Evolutionary conservation across 2,329 filamentous ascomycete genomes (phyloP).

Genomic region (Geosmithia putterillii): DNA sequence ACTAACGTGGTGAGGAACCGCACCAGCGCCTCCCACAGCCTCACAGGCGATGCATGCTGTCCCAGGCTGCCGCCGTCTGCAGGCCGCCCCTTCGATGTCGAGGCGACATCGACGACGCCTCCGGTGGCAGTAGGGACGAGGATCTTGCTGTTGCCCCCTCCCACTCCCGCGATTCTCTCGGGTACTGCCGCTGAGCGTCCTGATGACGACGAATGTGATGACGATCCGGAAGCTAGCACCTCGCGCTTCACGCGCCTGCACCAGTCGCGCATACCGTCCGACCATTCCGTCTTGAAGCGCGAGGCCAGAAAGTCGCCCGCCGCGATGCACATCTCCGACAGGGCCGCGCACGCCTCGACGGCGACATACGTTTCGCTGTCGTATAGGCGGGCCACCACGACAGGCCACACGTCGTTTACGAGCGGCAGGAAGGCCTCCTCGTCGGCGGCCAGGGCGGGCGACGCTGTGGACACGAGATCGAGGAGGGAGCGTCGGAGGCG

Average conservation of each 20-base stretch:
- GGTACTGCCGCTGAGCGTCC: no score
- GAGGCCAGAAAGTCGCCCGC: slow-evolving; percentile 73
- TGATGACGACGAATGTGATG: no score
- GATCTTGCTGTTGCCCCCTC: slow-evolving; percentile 7
- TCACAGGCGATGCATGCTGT: slow-evolving; percentile 46
- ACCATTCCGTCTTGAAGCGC: slow-evolving; percentile 65
- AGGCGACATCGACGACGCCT: slow-evolving; percentile 8
- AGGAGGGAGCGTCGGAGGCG: slow-evolving; percentile 69
- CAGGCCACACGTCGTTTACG: slow-evolving; percentile 84
- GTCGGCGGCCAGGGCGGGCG: slow-evolving; percentile 59
- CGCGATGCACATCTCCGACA: slow-evolving; percentile 54
- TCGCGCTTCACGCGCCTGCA: slow-evolving; percentile 26
- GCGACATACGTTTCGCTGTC: slow-evolving; percentile 58
- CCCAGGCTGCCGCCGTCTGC: slow-evolving; percentile 27
- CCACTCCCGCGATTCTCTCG: no score
- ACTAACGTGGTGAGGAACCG: slow-evolving; percentile 48
- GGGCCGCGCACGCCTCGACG: slow-evolving; percentile 55
- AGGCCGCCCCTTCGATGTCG: not conserved
- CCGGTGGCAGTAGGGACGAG: slow-evolving; percentile 18
- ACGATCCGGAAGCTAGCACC: not conserved
- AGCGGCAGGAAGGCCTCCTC: slow-evolving; percentile 80
- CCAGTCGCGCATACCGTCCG: slow-evolving; percentile 37
- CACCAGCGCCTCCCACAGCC: slow-evolving; percentile 53
- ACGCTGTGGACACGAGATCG: slow-evolving; percentile 60
- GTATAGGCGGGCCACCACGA: slow-evolving; percentile 55